Evolutionary conservation across 2,329 filamentous ascomycete species (phyloP).

Genomic region (Stachybotrys echinatus): DNA sequence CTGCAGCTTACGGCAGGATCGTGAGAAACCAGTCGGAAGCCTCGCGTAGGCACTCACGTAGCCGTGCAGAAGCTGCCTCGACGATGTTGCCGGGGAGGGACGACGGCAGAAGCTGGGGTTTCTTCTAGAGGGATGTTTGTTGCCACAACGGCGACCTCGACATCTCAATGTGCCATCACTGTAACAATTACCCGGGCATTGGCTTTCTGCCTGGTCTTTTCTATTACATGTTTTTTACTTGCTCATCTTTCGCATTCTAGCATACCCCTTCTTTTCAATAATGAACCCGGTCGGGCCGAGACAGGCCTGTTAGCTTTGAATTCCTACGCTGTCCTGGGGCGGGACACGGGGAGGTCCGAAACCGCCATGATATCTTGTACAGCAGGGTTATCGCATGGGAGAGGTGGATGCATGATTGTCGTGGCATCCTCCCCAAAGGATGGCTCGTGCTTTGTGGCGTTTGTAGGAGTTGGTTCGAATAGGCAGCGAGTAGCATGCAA

Average conservation of each 20-base stretch:
- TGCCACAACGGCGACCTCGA: background rate
- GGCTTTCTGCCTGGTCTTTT: background rate
- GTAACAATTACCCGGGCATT: background rate
- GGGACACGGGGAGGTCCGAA: no score
- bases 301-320: background rate
- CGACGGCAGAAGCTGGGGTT: background rate
- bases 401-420: background rate
- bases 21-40: no score
- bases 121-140: background rate
- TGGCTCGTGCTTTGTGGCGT: background rate
- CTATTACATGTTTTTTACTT: no score
- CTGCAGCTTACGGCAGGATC: no score
- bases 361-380: no score
- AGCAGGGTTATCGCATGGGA: no score
- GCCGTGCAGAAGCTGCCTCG: no score
- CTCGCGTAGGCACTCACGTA: no score
- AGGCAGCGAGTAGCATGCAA: background rate
- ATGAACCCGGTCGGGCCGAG: background rate
- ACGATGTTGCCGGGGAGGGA: background rate
- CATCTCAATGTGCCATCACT: background rate
- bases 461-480: background rate
- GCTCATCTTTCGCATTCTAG: background rate
- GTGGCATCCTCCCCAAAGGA: no score
- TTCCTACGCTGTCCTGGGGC: no score
- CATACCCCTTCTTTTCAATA: background rate